Conservation (phyloP, 2,329 filamentous ascomycete species). For the Penicillium aurantiogriseum region DNA sequence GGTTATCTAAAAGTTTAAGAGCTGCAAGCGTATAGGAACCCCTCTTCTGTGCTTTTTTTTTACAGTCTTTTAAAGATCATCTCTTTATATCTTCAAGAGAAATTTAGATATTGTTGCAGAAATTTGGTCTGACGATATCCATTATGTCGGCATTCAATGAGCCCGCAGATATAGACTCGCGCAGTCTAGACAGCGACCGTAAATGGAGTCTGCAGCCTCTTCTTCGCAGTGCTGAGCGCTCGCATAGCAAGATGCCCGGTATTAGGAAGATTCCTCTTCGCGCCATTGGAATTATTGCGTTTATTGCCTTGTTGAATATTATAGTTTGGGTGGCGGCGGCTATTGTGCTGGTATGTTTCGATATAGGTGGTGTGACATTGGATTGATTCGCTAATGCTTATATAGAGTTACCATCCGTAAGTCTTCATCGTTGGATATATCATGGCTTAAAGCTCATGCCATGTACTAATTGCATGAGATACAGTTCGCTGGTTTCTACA, state of each 20-base stretch:
- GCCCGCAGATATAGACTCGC: constrained; percentile 6
- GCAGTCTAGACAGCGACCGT: constrained; percentile 14
- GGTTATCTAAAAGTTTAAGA: background rate
- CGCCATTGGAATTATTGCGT: constrained; percentile 56
- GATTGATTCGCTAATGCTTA: constrained; percentile 11
- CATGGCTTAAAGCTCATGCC: rapidly evolving
- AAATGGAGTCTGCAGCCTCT: constrained; percentile 34
- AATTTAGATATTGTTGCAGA: background rate
- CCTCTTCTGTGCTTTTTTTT: background rate
- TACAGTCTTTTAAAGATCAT: background rate
- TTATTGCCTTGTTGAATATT: constrained; percentile 55
- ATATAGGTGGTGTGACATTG: background rate
- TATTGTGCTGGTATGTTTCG: constrained; percentile 53
- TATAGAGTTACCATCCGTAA: constrained; percentile 40
- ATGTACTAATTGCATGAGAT: background rate
- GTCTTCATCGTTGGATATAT: constrained; percentile 12
- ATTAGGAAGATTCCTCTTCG: constrained; percentile 56
- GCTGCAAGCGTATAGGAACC: background rate
- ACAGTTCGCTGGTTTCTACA: constrained; percentile 68
- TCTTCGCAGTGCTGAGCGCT: constrained; percentile 43
- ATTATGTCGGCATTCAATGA: background rate
- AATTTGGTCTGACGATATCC: background rate
- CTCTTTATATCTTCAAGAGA: background rate
- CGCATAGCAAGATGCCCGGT: constrained; percentile 55
- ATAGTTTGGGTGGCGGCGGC: constrained; percentile 59